Conservation (phyloP, 495 filamentous ascomycete species). For the Aspergillus haitiensis region DNA sequence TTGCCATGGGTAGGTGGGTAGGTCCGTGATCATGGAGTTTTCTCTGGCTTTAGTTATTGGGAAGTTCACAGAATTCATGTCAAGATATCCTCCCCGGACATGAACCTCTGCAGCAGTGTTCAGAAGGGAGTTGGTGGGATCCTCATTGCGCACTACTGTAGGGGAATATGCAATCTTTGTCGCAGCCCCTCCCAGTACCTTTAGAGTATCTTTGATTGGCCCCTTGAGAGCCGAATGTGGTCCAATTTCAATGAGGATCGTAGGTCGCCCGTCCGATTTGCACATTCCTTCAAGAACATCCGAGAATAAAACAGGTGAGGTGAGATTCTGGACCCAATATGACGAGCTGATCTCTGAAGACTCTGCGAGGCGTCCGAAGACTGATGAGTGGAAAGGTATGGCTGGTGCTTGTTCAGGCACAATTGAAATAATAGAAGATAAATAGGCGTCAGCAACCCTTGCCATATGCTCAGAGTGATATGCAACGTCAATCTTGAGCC, state of each 20-base stretch:
- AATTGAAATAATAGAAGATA: not conserved
- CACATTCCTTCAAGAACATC: not conserved
- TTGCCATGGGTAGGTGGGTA: not conserved
- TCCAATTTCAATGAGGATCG: conserved; percentile 8
- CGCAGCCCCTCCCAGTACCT: not conserved
- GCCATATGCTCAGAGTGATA: conserved; percentile 16
- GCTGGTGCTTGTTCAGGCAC: not conserved
- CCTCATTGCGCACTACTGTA: not conserved
- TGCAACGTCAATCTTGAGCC: conserved; percentile 4
- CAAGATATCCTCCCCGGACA: not conserved
- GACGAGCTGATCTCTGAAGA: not conserved
- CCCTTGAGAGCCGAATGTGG: conserved; percentile 4
- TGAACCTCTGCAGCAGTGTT: not conserved
- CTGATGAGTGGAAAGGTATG: not conserved
- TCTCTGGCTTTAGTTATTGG: not conserved
- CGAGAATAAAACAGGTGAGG: not conserved
- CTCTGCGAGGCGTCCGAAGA: not conserved
- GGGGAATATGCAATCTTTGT: not conserved
- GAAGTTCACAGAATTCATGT: not conserved
- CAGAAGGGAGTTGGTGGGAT: not conserved
- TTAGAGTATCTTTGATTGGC: not conserved
- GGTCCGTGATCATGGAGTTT: not conserved
- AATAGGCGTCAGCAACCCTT: not conserved
- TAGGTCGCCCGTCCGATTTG: not conserved
- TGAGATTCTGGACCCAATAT: conserved; percentile 2